Evolutionary conservation across 768 basidiomycete genomes (phyloP).

Genomic region (Russula sp.): DNA sequence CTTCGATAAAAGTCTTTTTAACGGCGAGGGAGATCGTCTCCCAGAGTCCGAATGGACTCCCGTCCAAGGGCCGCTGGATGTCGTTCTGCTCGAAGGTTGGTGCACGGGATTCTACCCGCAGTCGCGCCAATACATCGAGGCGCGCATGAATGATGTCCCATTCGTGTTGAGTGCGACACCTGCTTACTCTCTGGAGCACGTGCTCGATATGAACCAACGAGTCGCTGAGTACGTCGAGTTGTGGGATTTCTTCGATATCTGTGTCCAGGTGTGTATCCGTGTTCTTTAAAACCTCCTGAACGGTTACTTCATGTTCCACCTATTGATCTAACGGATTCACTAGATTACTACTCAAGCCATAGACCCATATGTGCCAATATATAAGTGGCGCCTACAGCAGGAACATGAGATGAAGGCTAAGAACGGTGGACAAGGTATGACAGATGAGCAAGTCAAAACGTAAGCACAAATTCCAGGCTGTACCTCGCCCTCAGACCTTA

Average conservation of each 20-base stretch:
- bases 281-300: background rate
- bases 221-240: slow-evolving; percentile 59
- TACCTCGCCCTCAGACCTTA: background rate
- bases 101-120: slow-evolving; percentile 84
- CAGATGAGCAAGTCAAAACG: slow-evolving; percentile 70
- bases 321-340: background rate
- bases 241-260: slow-evolving; percentile 70
- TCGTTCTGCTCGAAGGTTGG: slow-evolving; percentile 96
- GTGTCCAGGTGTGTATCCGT: slow-evolving; percentile 63
- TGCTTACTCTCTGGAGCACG: slow-evolving; percentile 48
- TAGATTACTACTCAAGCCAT: slow-evolving; percentile 42
- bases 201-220: slow-evolving; percentile 60
- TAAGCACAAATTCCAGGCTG: slow-evolving; percentile 22
- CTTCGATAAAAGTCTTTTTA: slow-evolving; percentile 83
- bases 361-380: slow-evolving; percentile 54
- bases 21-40: slow-evolving; percentile 82
- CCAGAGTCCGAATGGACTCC: slow-evolving; percentile 40
- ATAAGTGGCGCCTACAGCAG: slow-evolving; percentile 86
- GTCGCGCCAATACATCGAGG: slow-evolving; percentile 46
- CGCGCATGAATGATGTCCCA: slow-evolving; percentile 47
- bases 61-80: slow-evolving; percentile 57
- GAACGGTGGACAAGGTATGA: slow-evolving; percentile 89
- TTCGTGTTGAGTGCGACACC: slow-evolving; percentile 35
- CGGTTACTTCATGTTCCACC: background rate
- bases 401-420: slow-evolving; percentile 83